Evolutionary conservation across 345 rosid genomes (phyloP).

Genomic region (Euphorbia peplus): DNA sequence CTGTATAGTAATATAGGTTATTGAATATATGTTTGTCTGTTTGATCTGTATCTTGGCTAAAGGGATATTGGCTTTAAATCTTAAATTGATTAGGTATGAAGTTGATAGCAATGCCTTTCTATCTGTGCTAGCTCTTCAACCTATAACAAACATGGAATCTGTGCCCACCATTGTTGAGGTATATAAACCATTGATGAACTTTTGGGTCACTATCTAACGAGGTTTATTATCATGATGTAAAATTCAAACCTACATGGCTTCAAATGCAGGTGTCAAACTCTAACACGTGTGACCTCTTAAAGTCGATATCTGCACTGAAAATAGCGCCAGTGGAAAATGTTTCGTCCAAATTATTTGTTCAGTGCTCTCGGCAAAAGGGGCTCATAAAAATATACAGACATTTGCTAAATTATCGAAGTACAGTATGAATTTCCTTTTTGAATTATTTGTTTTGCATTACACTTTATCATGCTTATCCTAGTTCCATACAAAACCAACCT

Average conservation of each 20-base stretch:
- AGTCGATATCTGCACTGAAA: constrained; percentile 80
- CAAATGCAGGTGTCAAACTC: constrained; percentile 70
- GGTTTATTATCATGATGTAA: constrained; percentile 8
- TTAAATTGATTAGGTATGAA: constrained; percentile 64
- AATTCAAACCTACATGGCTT: constrained; percentile 16
- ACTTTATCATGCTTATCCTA: neutral
- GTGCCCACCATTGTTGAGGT: constrained; percentile 97
- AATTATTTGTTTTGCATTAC: neutral
- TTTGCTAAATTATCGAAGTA: constrained; percentile 92
- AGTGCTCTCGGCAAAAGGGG: constrained; percentile 91
- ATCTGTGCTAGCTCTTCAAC: constrained; percentile 92
- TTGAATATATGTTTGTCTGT: neutral
- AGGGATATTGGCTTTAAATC: constrained; percentile 30
- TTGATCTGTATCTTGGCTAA: neutral
- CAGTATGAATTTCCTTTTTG: constrained; percentile 19
- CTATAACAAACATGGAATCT: constrained; percentile 62
- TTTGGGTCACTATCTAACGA: neutral
- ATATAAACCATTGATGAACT: constrained; percentile 11
- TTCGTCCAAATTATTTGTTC: constrained; percentile 91
- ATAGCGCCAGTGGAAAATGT: constrained; percentile 89
- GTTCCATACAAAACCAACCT: neutral
- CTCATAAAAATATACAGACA: constrained; percentile 92
- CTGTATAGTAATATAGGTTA: neutral
- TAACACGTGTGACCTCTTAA: constrained; percentile 77
- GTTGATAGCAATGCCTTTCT: constrained; percentile 89